These are phyloP conservation scores for Tilletia walkeri DNA, from an alignment of 1,284 basidiomycete genomes.

Conservation along the genomic window DNA sequence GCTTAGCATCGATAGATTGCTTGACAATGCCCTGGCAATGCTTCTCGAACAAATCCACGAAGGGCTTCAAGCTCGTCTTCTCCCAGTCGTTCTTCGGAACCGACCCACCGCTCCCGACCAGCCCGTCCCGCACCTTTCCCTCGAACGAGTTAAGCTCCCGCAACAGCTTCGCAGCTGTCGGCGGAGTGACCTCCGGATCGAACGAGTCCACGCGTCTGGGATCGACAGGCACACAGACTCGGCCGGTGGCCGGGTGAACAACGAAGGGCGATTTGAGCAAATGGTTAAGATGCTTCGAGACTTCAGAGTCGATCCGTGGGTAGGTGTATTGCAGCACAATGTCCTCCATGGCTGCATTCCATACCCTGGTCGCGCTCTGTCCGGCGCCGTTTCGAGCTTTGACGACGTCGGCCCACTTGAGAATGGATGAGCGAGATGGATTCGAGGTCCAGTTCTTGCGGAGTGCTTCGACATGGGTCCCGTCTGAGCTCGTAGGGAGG, in stretches of 20 bases:
- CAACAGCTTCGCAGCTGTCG: conserved; percentile 79
- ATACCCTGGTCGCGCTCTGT: conserved; percentile 23
- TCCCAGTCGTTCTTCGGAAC: conserved; percentile 59
- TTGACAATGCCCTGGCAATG: conserved; percentile 63
- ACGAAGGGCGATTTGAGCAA: conserved; percentile 97
- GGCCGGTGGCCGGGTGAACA: conserved; percentile 91
- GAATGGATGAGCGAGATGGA: conserved; percentile 63
- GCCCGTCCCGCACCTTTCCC: conserved; percentile 54
- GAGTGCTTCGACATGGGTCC: conserved; percentile 20
- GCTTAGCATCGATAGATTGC: conserved; percentile 39
- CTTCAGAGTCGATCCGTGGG: conserved; percentile 92
- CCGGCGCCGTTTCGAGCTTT: conserved; percentile 31
- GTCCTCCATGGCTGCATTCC: conserved; percentile 65
- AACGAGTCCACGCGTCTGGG: conserved; percentile 75
- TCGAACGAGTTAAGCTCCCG: conserved; percentile 68
- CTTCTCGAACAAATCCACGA: conserved; percentile 82
- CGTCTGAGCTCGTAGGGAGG: conserved; percentile 71
- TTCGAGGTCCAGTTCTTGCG: conserved; percentile 37
- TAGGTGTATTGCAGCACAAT: conserved; percentile 92
- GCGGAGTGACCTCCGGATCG: conserved; percentile 74
- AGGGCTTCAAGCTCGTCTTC: conserved; percentile 70
- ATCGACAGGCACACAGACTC: conserved; percentile 91
- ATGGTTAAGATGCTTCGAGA: conserved; percentile 95
- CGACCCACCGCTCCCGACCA: conserved; percentile 7
- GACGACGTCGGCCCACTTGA: conserved; percentile 72